Percentiles rank a stretch among this genome's conserved stretches.
These are phyloP conservation scores for Oemleria cerasiformis DNA, from an alignment of 306 rosid genomes.

Conservation along the genomic window DNA sequence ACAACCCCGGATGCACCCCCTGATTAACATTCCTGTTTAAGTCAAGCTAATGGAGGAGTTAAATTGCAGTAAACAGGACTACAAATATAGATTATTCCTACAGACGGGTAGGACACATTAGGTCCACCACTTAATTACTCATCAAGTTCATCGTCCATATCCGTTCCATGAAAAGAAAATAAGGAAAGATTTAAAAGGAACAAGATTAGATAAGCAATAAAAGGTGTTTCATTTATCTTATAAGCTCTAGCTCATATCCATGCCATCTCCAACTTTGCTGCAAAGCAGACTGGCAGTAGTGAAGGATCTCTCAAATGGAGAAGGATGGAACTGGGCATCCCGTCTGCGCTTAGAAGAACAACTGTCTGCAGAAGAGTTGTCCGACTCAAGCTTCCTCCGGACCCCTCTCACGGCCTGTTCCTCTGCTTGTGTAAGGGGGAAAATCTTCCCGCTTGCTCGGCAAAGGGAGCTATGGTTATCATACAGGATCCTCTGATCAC, in stretches of 20 bases:
- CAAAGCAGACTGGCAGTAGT: constrained; percentile 75
- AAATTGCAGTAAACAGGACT: constrained; percentile 55
- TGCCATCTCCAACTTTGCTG: constrained; percentile 90
- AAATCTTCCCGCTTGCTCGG: constrained; percentile 73
- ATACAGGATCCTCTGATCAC: constrained; percentile 90
- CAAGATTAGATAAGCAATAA: constrained; percentile 37
- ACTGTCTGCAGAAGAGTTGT: constrained; percentile 44
- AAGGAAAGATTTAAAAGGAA: constrained; percentile 33
- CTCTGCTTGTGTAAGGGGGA: constrained; percentile 62
- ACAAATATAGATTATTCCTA: constrained; percentile 65
- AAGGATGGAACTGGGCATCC: constrained; percentile 71
- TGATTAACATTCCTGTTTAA: constrained; percentile 26
- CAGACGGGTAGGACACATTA: constrained; percentile 48
- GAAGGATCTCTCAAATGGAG: constrained; percentile 88
- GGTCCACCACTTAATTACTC: constrained; percentile 54
- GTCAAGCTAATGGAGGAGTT: constrained; percentile 51
- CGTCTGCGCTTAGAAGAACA: constrained; percentile 78
- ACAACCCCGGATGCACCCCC: constrained; percentile 20
- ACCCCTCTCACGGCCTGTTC: constrained; percentile 85
- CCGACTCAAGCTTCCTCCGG: constrained; percentile 76
- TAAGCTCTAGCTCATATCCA: constrained; percentile 72
- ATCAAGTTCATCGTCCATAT: constrained; percentile 51
- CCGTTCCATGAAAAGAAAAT: constrained; percentile 33
- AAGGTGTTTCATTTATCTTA: constrained; percentile 37
- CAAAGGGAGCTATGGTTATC: constrained; percentile 94